Conservation (phyloP, 2,329 filamentous ascomycete species). For the Colletotrichum lupini region DNA sequence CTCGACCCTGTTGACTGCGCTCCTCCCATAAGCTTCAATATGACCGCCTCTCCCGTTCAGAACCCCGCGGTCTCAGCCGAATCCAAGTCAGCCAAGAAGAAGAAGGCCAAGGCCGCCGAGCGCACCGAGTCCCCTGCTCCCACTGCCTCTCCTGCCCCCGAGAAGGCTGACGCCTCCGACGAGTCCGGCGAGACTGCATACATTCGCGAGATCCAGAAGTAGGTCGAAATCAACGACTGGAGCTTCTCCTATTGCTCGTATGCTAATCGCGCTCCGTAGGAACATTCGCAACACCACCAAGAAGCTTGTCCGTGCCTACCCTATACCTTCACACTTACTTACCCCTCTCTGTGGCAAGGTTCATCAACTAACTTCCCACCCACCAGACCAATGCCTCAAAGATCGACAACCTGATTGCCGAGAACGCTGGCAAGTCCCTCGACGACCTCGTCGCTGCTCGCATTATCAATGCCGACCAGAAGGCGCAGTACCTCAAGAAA, state of each 20-base stretch:
- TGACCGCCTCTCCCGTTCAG: constrained; percentile 73
- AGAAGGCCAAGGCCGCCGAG: constrained; percentile 68
- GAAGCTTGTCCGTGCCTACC: constrained; percentile 79
- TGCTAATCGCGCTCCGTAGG: constrained; percentile 57
- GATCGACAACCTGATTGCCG: constrained; percentile 75
- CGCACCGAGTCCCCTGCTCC: constrained; percentile 67
- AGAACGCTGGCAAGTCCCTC: constrained; percentile 76
- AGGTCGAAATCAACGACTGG: constrained; percentile 46
- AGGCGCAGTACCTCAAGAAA: constrained; percentile 81
- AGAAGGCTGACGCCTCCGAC: constrained; percentile 64
- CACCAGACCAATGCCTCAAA: constrained; percentile 75
- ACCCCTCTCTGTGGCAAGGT: not conserved
- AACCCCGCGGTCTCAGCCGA: constrained; percentile 71
- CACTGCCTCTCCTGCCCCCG: constrained; percentile 58
- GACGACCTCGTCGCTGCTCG: constrained; percentile 77
- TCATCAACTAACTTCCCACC: constrained; percentile 23
- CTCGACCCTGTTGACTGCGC: constrained; percentile 22
- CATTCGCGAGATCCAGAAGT: constrained; percentile 93
- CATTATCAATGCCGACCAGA: constrained; percentile 86
- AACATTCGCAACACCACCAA: constrained; percentile 93
- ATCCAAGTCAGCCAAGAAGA: constrained; percentile 75
- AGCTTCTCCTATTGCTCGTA: not conserved
- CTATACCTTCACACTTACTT: not conserved
- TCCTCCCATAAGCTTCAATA: constrained; percentile 45
- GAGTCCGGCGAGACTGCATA: constrained; percentile 80